Base-by-base conservation (phyloP, 2,329 filamentous ascomycete species). In the Aureobasidium sp. region DNA sequence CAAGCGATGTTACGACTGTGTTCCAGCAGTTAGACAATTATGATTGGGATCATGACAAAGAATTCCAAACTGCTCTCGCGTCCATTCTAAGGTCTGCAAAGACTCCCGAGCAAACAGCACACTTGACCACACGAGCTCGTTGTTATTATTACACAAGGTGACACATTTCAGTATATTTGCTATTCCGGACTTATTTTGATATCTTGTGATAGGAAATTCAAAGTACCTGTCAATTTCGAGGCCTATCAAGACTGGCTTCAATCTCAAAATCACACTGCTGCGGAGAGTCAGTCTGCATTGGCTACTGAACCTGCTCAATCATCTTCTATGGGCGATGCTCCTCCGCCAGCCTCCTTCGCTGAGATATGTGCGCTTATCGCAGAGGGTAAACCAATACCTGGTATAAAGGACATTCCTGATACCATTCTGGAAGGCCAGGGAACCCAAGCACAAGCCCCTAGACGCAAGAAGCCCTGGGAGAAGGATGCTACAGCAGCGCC, bases 301-400 rank as follows among this genome's bases (percentile, higher is more conserved):
- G 47, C 62, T 36, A 41, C 60, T 57, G 65, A 64, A 51, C 12
- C 58, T 15, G 36, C 41, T 13, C 48, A 62, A 5, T 27, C 57
- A 10, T 20, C 64, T 39, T n/a, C 57, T 15, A 53, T 52, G 20
- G 64, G 64, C 5, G 79, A 83, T 50, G 88, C 90, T 41, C 83
- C 84, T 0, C 96, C 96, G 69, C 91, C 91, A 3, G 87, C 86
- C 53, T 87, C 86, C 1, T 96, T 97, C 73, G 87, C 89, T 8
- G 86, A 93, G 67, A 91, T 97, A 65, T 87, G 96, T 61, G 88
- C 90, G 69, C 83, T 96, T 61, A 89, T 97, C 60, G 89, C 90
- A 27, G 87, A 85, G 32, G 91, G 91, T 59, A 86, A 90, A 68
- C 87, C 89, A 0, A 88, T 97, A 47, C 91, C 91, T 1, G 92